Evolutionary conservation across 2,329 filamentous ascomycete species (phyloP).

Genomic region (Aspergillus felis): DNA sequence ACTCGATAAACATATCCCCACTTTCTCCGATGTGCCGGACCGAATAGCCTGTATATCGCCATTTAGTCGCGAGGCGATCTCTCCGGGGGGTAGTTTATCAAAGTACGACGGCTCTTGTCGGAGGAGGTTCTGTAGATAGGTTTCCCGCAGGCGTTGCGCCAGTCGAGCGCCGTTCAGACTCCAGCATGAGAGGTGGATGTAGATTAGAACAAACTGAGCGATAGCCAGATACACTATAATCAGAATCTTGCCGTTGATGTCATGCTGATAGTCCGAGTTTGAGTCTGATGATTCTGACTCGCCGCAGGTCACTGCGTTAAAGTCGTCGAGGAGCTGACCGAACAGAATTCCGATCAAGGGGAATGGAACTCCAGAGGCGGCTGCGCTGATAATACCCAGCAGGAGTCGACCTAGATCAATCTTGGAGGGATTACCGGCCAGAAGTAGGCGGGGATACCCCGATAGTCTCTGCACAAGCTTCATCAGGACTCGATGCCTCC

Average conservation of each 20-base stretch:
- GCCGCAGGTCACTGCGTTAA: constrained; percentile 31
- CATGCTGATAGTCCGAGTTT: constrained; percentile 16
- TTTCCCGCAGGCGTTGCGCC: constrained; percentile 58
- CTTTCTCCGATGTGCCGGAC: constrained; percentile 66
- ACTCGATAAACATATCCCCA: constrained; percentile 60
- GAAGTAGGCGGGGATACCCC: constrained; percentile 33
- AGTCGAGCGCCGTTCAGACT: constrained; percentile 61
- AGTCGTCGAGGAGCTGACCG: constrained; percentile 38
- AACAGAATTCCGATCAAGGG: constrained; percentile 40
- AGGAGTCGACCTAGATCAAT: constrained; percentile 25
- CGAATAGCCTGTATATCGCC: constrained; percentile 65
- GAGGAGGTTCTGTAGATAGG: constrained; percentile 57
- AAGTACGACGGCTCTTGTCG: constrained; percentile 62
- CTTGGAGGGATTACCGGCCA: constrained; percentile 36
- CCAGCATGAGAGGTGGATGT: constrained; percentile 62
- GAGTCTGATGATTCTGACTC: constrained; percentile 12
- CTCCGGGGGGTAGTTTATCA: constrained; percentile 59
- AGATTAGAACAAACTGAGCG: constrained; percentile 61
- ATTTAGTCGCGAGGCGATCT: constrained; percentile 61
- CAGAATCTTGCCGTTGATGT: constrained; percentile 53
- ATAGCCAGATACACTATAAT: constrained; percentile 61
- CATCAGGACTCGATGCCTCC: constrained; percentile 15
- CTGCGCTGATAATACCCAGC: constrained; percentile 25
- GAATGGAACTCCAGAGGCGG: constrained; percentile 39
- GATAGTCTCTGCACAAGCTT: constrained; percentile 29